These are phyloP conservation scores for Laguncularia racemosa DNA, from an alignment of 345 rosid species.

Conservation along the genomic window DNA sequence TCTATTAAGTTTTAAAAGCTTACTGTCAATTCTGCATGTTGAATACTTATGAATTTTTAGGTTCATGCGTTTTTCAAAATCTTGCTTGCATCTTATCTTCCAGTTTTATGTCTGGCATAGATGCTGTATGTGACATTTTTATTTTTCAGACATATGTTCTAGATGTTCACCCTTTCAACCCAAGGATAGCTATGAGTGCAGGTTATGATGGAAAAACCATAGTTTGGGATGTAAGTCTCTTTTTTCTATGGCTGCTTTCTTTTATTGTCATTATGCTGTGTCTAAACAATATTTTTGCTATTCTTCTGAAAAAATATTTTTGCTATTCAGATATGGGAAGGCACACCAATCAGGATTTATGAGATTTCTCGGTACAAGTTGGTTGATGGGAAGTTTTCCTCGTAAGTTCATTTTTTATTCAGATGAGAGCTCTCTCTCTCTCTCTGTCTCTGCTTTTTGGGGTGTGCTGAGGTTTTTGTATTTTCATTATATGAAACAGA, in stretches of 20 bases:
- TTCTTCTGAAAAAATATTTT: constrained; percentile 17
- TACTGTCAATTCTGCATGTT: too few species aligned
- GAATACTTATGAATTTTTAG: too few species aligned
- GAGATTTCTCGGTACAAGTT: constrained; percentile 86
- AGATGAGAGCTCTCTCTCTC: background rate
- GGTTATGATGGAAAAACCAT: constrained; percentile 97
- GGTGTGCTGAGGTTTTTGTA: too few species aligned
- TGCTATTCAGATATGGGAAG: constrained; percentile 89
- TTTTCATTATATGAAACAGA: too few species aligned
- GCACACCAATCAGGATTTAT: constrained; percentile 77
- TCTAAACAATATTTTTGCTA: too few species aligned
- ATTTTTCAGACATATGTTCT: constrained; percentile 81
- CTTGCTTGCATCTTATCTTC: too few species aligned
- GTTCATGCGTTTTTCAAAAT: too few species aligned
- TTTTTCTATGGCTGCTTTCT: constrained; percentile 9
- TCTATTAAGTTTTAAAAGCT: too few species aligned
- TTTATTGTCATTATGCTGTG: constrained; percentile 9
- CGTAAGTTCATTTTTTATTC: constrained; percentile 46
- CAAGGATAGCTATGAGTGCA: constrained; percentile 98
- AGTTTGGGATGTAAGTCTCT: constrained; percentile 97
- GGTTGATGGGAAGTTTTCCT: constrained; percentile 99
- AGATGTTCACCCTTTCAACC: constrained; percentile 98
- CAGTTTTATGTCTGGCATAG: too few species aligned
- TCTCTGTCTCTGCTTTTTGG: too few species aligned
- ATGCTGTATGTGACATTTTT: constrained; percentile 8